Evolutionary conservation across 2,329 filamentous ascomycete genomes (phyloP).

Genomic region (Coniella vitis): DNA sequence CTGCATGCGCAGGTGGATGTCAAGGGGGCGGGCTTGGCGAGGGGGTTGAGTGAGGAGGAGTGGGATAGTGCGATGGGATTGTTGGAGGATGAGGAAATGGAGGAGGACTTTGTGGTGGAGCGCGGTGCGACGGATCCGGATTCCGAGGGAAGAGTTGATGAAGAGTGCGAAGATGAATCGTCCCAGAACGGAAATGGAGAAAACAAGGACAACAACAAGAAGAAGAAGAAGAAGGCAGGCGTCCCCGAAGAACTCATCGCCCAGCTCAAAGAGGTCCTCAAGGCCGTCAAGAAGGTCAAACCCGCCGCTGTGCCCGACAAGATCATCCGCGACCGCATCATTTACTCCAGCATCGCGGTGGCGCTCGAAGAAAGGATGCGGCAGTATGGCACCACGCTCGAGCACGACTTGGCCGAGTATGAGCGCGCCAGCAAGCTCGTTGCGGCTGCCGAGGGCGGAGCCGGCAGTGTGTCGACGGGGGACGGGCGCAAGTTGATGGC

Average conservation of each 20-base stretch:
- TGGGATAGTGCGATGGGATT: constrained; percentile 16
- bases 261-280: constrained; percentile 45
- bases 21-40: neutral
- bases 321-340: constrained; percentile 40
- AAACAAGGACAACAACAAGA: no score
- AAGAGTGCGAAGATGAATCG: constrained; percentile 17
- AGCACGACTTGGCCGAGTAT: constrained; percentile 21
- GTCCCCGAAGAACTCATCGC: constrained; percentile 46
- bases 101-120: constrained; percentile 68
- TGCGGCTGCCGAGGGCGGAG: neutral
- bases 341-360: constrained; percentile 30
- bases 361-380: constrained; percentile 22
- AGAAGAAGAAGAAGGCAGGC: constrained; percentile 27
- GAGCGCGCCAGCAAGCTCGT: constrained; percentile 1
- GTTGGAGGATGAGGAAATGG: constrained; percentile 57
- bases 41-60: constrained; percentile 21
- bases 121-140: constrained; percentile 46
- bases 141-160: constrained; percentile 32
- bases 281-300: constrained; percentile 39
- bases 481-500: constrained; percentile 22
- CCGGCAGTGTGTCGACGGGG: neutral
- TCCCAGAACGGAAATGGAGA: no score
- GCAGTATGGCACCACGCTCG: constrained; percentile 25
- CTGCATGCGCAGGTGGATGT: constrained; percentile 29
- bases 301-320: constrained; percentile 40